phyloP scores from a whole-genome alignment of 2,329 filamentous ascomycete genomes.

The Aspergillus proliferans region DNA sequence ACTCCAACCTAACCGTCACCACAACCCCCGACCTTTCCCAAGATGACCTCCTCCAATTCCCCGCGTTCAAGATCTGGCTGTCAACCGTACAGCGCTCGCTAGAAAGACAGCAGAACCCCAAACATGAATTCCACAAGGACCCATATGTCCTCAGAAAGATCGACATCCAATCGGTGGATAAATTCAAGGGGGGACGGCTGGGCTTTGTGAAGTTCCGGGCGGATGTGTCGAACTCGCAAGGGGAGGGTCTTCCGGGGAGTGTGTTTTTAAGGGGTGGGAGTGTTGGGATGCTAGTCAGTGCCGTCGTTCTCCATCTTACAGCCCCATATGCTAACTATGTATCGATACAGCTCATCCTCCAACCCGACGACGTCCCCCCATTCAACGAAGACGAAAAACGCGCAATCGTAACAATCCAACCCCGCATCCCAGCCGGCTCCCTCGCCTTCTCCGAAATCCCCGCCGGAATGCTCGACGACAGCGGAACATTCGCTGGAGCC shows the following conservation, averaged over 20 bases:
- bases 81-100: conserved; percentile 45
- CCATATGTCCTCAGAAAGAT: conserved; percentile 49
- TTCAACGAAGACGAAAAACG: conserved; percentile 40
- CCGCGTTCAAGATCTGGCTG: conserved; percentile 52
- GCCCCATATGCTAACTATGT: conserved; percentile 2
- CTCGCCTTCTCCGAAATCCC: conserved; percentile 53
- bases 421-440: conserved; percentile 51
- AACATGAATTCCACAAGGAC: conserved; percentile 46
- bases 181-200: conserved; percentile 44
- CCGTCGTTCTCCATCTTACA: background rate
- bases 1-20: conserved; percentile 34
- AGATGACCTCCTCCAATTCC: conserved; percentile 44
- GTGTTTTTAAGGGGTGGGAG: conserved; percentile 55
- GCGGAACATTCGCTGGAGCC: conserved; percentile 47
- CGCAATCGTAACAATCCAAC: conserved; percentile 52
- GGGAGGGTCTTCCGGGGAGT: conserved; percentile 49
- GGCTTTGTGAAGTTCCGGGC: conserved; percentile 55
- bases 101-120: conserved; percentile 37
- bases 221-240: conserved; percentile 47
- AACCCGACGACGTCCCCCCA: conserved; percentile 44
- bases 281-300: conserved; percentile 50
- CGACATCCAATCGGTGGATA: conserved; percentile 50
- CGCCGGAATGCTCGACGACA: conserved; percentile 56
- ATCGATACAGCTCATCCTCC: conserved; percentile 45
- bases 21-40: conserved; percentile 39